Evolutionary conservation across 2,329 filamentous ascomycete genomes (phyloP), one percentile per base, ranked within the genome.

Genomic region (Diaporthe destruens): DNA sequence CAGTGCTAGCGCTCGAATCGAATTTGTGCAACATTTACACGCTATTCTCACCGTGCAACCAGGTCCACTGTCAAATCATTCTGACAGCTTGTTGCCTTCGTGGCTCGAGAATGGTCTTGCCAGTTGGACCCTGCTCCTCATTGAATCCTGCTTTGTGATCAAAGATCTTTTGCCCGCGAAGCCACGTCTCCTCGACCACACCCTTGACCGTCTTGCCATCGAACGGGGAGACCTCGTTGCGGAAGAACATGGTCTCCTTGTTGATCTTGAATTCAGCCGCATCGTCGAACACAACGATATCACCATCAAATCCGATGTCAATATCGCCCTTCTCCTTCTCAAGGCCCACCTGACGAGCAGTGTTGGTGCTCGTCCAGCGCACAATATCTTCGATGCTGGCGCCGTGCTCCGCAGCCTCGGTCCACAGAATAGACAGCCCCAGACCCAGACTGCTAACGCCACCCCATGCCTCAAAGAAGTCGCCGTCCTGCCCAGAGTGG

Each of bases 391-490:
- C 86, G n/a, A 98, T 82, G 25, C 81, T 82, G 0, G 82, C 81
- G 42, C 87, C 82, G 57, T 88, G 57, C 16, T 29, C 84, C 79
- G 87, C 85, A 42, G 93, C 88, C 56, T 94, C 91, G 0, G 94
- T 95, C 90, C 95, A 92, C 6, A 99, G 87, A 76, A 99, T 98
- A 6, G 94, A 94, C 4, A 99, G 87, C 0, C 96, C 96, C 0
- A 99, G 89, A 0, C 96, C 96, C n/a, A 99, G 96, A 5, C 93
- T 96, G 6, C 94, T 96, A 78, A 99, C 97, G 16, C 96, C 96
- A 69, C 96, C 96, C 96, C 96, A 99, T 0, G 95, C 95, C 6
- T 92, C 91, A 83, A 98, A 96, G 87, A 99, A 98, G 84, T 98
- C 94, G 47, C 96, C 71, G 34, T 70, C 68, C 8, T 59, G 69